Evolutionary conservation across 768 basidiomycete genomes (phyloP).

Genomic region (Tylopilus vinaceipallidus): DNA sequence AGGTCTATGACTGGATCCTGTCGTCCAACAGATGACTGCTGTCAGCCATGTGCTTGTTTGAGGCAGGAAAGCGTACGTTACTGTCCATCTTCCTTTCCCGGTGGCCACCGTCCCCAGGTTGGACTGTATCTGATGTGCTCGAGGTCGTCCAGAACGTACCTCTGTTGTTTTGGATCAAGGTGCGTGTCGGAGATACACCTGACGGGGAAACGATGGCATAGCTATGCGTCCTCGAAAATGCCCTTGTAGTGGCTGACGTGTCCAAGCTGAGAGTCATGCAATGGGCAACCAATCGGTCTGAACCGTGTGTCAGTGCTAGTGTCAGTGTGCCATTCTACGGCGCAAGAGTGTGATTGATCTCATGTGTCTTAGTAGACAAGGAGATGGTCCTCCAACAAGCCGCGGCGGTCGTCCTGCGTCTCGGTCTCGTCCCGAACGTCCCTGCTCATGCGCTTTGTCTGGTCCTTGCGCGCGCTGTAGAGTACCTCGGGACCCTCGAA

Average conservation of each 20-base stretch:
- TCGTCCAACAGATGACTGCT: conserved; percentile 65
- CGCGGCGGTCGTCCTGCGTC: conserved; percentile 34
- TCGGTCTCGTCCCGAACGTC: conserved; percentile 35
- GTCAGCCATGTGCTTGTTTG: conserved; percentile 77
- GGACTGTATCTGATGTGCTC: conserved; percentile 45
- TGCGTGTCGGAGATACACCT: conserved; percentile 45
- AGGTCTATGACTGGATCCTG: conserved; percentile 74
- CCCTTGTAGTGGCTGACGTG: conserved; percentile 48
- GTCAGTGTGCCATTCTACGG: conserved; percentile 11
- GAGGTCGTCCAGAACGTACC: conserved; percentile 60
- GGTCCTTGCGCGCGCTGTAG: conserved; percentile 23
- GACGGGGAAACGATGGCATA: conserved; percentile 53
- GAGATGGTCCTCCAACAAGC: conserved; percentile 24
- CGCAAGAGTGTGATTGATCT: conserved; percentile 8
- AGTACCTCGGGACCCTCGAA: conserved; percentile 33
- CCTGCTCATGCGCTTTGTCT: too few relatives aligned
- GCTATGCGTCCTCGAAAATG: conserved; percentile 65
- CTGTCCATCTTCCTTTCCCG: conserved; percentile 56
- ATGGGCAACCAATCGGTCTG: conserved; percentile 61
- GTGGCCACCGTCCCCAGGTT: conserved; percentile 58
- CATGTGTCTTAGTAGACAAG: conserved; percentile 11
- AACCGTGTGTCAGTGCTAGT: conserved; percentile 53
- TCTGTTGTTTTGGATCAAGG: conserved; percentile 79
- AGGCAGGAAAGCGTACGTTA: conserved; percentile 64
- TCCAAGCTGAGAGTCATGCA: conserved; percentile 50